A percentile compares a stretch with the other conserved stretches of the same genome.
These are phyloP conservation scores for Calonectria pteridis DNA, from an alignment of 2,329 filamentous ascomycete species.

Conservation along the genomic window DNA sequence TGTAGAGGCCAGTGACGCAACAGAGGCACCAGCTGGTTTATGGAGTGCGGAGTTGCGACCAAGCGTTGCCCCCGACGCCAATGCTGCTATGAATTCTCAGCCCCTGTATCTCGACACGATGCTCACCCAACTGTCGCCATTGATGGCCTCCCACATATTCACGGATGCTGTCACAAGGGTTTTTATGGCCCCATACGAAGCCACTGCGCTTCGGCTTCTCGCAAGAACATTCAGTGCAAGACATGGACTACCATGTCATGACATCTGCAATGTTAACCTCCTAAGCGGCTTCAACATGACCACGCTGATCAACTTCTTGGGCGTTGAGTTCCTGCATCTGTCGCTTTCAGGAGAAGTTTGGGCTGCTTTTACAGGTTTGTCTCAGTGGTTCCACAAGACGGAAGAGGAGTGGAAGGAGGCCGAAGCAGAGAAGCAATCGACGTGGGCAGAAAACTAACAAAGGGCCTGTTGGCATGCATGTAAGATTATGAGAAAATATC, in stretches of 20 bases:
- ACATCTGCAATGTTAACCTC: slow-evolving; percentile 55
- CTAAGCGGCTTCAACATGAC: slow-evolving; percentile 55
- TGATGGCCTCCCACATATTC: slow-evolving; percentile 62
- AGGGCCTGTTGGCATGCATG: background rate
- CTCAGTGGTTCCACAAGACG: slow-evolving; percentile 55
- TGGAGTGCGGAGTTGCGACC: slow-evolving; percentile 72
- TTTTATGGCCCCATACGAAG: slow-evolving; percentile 61
- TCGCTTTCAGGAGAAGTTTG: slow-evolving; percentile 60
- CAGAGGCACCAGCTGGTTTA: slow-evolving; percentile 62
- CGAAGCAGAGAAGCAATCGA: slow-evolving; percentile 35
- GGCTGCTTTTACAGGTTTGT: slow-evolving; percentile 54
- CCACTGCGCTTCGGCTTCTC: slow-evolving; percentile 58
- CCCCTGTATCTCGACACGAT: slow-evolving; percentile 61
- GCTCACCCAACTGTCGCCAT: slow-evolving; percentile 63
- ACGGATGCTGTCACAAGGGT: slow-evolving; percentile 58
- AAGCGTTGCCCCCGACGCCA: slow-evolving; percentile 54
- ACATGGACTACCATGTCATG: slow-evolving; percentile 52
- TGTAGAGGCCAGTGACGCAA: slow-evolving; percentile 68
- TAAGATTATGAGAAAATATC: background rate
- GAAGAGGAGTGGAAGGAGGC: slow-evolving; percentile 59
- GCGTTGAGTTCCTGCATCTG: slow-evolving; percentile 60
- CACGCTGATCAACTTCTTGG: slow-evolving; percentile 59
- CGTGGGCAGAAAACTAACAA: slow-evolving; percentile 7
- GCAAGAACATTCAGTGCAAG: slow-evolving; percentile 57
- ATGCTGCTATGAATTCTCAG: slow-evolving; percentile 35